phyloP scores from a whole-genome alignment of 352 stramenopile species.

The Globisporangium cederbergense region DNA sequence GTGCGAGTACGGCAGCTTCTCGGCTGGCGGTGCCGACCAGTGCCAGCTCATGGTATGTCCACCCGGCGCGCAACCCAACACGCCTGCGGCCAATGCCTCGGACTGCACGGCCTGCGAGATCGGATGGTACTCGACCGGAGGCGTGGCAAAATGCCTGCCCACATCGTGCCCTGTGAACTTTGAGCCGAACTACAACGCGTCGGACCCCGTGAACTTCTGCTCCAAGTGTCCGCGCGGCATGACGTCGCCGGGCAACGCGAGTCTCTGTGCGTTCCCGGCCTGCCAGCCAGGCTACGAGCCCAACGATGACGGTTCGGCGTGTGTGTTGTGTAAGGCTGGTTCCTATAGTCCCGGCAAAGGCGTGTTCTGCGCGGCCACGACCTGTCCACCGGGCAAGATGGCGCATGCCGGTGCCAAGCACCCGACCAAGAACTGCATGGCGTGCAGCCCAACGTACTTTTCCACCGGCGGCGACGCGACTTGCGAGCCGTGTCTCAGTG shows the following conservation, averaged over 20 bases:
- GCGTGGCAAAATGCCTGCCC: conserved; percentile 19
- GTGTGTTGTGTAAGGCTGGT: conserved; percentile 24
- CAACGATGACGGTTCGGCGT: conserved; percentile 26
- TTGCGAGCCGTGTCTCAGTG: conserved; percentile 29
- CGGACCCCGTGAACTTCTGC: conserved; percentile 27
- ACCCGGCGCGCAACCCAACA: conserved; percentile 25
- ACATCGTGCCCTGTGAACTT: conserved; percentile 28
- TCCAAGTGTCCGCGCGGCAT: conserved; percentile 29
- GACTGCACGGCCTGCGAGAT: conserved; percentile 31
- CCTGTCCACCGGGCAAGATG: conserved; percentile 26
- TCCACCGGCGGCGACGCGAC: conserved; percentile 29
- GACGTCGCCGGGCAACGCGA: conserved; percentile 29
- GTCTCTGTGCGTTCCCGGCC: conserved; percentile 28
- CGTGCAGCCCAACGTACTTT: conserved; percentile 29
- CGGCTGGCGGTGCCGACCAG: conserved; percentile 23
- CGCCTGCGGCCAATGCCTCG: conserved; percentile 15
- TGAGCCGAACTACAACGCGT: conserved; percentile 27
- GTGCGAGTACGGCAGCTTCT: conserved; percentile 34
- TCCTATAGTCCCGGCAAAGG: conserved; percentile 29
- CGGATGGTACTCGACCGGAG: conserved; percentile 35
- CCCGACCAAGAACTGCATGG: conserved; percentile 24
- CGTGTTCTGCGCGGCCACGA: conserved; percentile 24
- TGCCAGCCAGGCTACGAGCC: conserved; percentile 46
- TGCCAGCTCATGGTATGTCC: conserved; percentile 32
- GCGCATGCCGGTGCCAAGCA: conserved; percentile 22